Evolutionary conservation across 148 eudicot genomes (phyloP).

Genomic region (Simmondsia chinensis): DNA sequence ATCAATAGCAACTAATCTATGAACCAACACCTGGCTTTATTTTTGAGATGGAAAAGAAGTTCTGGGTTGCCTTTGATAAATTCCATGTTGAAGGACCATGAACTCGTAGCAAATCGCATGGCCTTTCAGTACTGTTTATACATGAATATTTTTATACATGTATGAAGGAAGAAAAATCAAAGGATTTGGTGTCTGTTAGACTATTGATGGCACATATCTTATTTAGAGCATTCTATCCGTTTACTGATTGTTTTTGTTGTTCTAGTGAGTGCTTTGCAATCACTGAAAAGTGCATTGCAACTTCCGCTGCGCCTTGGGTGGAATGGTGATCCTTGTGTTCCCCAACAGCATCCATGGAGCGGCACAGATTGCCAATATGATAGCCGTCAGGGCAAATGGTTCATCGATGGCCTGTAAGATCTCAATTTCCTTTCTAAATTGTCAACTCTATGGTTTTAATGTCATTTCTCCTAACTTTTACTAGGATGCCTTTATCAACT

Average conservation of each 20-base stretch:
- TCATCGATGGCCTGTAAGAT: constrained; percentile 93
- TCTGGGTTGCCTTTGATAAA: too few species aligned
- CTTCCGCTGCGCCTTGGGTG: constrained; percentile 98
- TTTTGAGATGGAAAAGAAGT: too few species aligned
- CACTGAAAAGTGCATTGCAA: constrained; percentile 57
- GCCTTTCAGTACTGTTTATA: too few species aligned
- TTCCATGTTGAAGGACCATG: too few species aligned
- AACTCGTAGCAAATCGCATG: too few species aligned
- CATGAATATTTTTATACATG: too few species aligned
- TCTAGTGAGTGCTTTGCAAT: constrained; percentile 71
- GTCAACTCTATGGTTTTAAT: not conserved
- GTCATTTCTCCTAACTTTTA: not conserved
- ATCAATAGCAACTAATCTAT: too few species aligned
- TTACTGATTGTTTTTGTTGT: constrained; percentile 3
- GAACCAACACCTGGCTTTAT: too few species aligned
- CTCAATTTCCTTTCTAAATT: constrained; percentile 1
- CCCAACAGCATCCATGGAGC: constrained; percentile 95
- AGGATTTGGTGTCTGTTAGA: too few species aligned
- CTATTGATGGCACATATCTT: too few species aligned
- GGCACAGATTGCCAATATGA: constrained; percentile 92
- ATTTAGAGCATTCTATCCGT: not conserved
- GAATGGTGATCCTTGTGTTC: constrained; percentile 99
- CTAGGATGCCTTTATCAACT: too few species aligned
- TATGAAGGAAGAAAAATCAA: too few species aligned
- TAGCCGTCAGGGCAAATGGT: constrained; percentile 46